A percentile compares a stretch with the other conserved stretches of the same genome.
phyloP scores from a whole-genome alignment of 2,329 filamentous ascomycete genomes.

The Microdochium paspali region DNA sequence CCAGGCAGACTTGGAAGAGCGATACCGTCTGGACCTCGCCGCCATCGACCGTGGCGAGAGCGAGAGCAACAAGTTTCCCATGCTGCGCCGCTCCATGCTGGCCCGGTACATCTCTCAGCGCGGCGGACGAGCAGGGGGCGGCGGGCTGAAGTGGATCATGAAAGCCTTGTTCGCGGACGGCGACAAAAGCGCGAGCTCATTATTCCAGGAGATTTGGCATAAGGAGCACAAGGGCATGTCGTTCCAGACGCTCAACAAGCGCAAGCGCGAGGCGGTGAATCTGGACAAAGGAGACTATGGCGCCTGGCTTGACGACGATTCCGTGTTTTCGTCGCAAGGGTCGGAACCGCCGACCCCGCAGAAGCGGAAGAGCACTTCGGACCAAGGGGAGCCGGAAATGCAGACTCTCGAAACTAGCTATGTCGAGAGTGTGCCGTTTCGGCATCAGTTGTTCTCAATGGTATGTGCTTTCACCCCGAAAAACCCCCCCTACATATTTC shows the following conservation, averaged over 20 bases:
- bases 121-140: constrained; percentile 30
- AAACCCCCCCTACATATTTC: constrained; percentile 8
- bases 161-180: constrained; percentile 62
- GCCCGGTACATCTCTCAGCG: constrained; percentile 45
- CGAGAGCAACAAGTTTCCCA: constrained; percentile 17
- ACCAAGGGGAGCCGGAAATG: constrained; percentile 21
- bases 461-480: constrained; percentile 18
- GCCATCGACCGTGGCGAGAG: constrained; percentile 24
- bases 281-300: constrained; percentile 51
- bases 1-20: constrained; percentile 58
- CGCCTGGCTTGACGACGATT: constrained; percentile 51
- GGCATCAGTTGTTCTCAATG: constrained; percentile 53
- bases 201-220: constrained; percentile 58
- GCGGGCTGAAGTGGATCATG: constrained; percentile 42
- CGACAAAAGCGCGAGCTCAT: constrained; percentile 34
- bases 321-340: constrained; percentile 30
- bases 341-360: constrained; percentile 36
- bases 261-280: constrained; percentile 41
- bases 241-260: constrained; percentile 32
- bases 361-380: constrained; percentile 20
- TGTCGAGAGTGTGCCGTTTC: constrained; percentile 48
- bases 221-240: constrained; percentile 47
- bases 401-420: constrained; percentile 27
- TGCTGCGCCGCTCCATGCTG: constrained; percentile 47
- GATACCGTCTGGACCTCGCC: constrained; percentile 27